These are phyloP conservation scores for Babesia sp. DNA, from an alignment of 169 alveolate genomes.

Conservation along the genomic window DNA sequence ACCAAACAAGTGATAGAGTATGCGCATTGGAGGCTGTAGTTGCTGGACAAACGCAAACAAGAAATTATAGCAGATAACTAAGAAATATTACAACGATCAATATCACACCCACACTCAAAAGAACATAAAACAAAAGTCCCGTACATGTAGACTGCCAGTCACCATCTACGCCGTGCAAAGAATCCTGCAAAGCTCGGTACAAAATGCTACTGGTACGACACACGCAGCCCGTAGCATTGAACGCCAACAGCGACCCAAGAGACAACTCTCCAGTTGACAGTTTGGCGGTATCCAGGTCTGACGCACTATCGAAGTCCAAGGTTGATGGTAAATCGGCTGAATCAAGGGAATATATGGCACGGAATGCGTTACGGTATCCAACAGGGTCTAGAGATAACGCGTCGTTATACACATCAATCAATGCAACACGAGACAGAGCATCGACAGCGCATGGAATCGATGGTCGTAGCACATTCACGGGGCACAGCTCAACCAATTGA, in stretches of 20 bases:
- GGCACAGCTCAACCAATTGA: conserved; percentile 29
- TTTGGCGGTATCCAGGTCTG: neutral
- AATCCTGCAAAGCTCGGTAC: conserved; percentile 3
- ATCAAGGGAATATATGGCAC: conserved; percentile 14
- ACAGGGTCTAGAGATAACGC: conserved; percentile 13
- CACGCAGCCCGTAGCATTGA: conserved; percentile 43
- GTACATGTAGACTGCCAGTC: neutral
- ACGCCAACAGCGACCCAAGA: neutral
- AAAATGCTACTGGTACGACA: conserved; percentile 8
- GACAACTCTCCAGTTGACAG: conserved; percentile 5
- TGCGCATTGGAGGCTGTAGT: neutral
- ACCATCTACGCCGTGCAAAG: conserved; percentile 31
- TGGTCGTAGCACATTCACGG: conserved; percentile 52
- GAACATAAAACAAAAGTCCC: neutral
- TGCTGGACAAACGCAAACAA: neutral
- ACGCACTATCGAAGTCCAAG: neutral
- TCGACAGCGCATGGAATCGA: conserved; percentile 1
- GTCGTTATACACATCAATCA: conserved; percentile 27
- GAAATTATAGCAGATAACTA: neutral
- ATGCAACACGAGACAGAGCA: neutral
- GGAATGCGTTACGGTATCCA: conserved; percentile 13
- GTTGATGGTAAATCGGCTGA: neutral
- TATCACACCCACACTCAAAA: conserved; percentile 1
- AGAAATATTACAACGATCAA: too few relatives aligned
- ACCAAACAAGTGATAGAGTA: neutral